phyloP scores from a whole-genome alignment of 257 asterid genomes.

The Vinca minor region DNA sequence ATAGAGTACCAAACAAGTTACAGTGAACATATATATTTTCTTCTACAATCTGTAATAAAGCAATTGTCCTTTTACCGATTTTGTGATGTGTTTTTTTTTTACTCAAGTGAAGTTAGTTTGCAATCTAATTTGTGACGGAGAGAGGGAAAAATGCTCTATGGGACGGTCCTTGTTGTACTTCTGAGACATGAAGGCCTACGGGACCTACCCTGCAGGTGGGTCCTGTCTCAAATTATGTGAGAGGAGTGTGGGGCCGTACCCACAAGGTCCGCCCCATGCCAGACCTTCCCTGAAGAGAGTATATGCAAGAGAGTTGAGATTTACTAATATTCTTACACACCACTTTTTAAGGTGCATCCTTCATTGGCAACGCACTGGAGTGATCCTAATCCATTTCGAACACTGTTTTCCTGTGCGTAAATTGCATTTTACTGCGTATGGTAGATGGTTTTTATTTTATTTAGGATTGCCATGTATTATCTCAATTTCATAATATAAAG shows the following conservation, averaged over 20 bases:
- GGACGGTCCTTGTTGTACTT: too few species aligned
- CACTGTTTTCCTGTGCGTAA: neutral
- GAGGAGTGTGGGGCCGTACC: too few species aligned
- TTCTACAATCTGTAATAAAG: neutral
- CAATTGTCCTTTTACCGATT: neutral
- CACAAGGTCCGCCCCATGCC: neutral
- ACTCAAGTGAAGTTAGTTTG: neutral
- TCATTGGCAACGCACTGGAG: slow-evolving; percentile 57
- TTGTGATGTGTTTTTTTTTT: neutral
- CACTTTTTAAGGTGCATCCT: slow-evolving; percentile 36
- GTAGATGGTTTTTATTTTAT: neutral
- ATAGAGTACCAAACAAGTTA: neutral
- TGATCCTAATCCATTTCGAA: neutral
- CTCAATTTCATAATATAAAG: too few species aligned
- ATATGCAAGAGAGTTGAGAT: slow-evolving; percentile 2
- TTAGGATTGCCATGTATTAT: too few species aligned
- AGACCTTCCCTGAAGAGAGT: neutral
- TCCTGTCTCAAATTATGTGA: too few species aligned
- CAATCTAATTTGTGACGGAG: neutral
- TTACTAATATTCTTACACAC: neutral
- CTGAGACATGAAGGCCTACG: too few species aligned
- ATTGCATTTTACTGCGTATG: neutral
- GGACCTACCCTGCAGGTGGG: too few species aligned
- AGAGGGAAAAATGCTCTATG: neutral
- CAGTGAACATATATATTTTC: too few species aligned